Evolutionary conservation across 75 land plant genomes (phyloP).

Genomic region (Picea sitchensis): DNA sequence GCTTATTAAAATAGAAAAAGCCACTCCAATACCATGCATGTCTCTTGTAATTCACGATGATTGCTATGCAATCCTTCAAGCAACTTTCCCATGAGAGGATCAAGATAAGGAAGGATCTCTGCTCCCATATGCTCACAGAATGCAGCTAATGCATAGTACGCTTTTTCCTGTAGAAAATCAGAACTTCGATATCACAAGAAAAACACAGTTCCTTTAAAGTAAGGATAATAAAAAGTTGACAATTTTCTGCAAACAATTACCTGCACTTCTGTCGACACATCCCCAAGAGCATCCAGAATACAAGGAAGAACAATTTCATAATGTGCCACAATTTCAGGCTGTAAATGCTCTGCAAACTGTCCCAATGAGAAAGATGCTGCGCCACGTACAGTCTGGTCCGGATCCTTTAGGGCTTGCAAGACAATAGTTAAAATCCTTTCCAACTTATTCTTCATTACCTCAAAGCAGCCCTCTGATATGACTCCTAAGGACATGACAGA

Average conservation of each 20-base stretch:
- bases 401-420: slow-evolving; percentile 78
- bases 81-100: slow-evolving; percentile 82
- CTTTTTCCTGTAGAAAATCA: slow-evolving; percentile 70
- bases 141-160: slow-evolving; percentile 97
- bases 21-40: slow-evolving; percentile 77
- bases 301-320: slow-evolving; percentile 93
- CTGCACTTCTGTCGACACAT: slow-evolving; percentile 87
- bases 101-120: slow-evolving; percentile 88
- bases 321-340: slow-evolving; percentile 85
- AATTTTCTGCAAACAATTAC: slow-evolving; percentile 26
- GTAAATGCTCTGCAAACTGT: slow-evolving; percentile 96
- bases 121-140: slow-evolving; percentile 95
- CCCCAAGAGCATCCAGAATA: slow-evolving; percentile 79
- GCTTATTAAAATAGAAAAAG: not conserved
- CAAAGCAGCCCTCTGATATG: slow-evolving; percentile 89
- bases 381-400: slow-evolving; percentile 87
- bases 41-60: slow-evolving; percentile 85
- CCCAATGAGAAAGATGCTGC: slow-evolving; percentile 97
- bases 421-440: slow-evolving; percentile 67
- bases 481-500: slow-evolving; percentile 87
- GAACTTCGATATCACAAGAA: not conserved
- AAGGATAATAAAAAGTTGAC: not conserved
- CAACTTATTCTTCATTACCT: slow-evolving; percentile 70
- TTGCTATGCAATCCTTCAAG: slow-evolving; percentile 70
- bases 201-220: not conserved